Evolutionary conservation across 257 asterid species (phyloP).

Genomic region (Gentiana macrophylla): DNA sequence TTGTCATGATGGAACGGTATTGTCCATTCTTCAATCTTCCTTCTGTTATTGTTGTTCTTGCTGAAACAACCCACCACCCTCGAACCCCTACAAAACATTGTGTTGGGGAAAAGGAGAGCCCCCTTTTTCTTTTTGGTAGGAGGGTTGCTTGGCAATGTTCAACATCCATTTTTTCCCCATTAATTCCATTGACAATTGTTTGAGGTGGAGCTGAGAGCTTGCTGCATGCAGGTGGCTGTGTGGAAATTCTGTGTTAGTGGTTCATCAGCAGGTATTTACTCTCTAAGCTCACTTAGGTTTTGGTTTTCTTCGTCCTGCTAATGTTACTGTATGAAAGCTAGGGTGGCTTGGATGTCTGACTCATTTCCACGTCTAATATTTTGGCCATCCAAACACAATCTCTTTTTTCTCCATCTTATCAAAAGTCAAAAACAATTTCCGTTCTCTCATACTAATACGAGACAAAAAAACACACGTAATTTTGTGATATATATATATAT

Average conservation of each 20-base stretch:
- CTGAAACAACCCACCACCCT: neutral
- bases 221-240: slow-evolving; percentile 59
- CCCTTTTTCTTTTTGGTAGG: neutral
- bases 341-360: too few relatives aligned
- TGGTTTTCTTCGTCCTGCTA: slow-evolving; percentile 9
- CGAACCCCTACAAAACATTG: neutral
- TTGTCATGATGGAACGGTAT: slow-evolving; percentile 98
- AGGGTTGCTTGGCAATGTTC: too few relatives aligned
- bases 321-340: slow-evolving; percentile 12
- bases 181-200: neutral
- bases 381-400: too few relatives aligned
- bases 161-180: neutral
- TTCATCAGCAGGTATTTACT: slow-evolving; percentile 56
- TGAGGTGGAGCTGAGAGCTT: neutral
- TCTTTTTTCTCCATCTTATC: too few relatives aligned
- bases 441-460: too few relatives aligned
- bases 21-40: slow-evolving; percentile 6
- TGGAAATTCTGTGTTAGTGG: slow-evolving; percentile 64
- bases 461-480: too few relatives aligned
- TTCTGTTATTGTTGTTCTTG: slow-evolving; percentile 3
- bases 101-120: neutral
- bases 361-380: too few relatives aligned
- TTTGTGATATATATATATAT: too few relatives aligned
- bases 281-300: slow-evolving; percentile 4
- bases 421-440: too few relatives aligned